Evolutionary conservation across 371 early-diverging fungal species (phyloP).

Genomic region (Mortierella sp.): DNA sequence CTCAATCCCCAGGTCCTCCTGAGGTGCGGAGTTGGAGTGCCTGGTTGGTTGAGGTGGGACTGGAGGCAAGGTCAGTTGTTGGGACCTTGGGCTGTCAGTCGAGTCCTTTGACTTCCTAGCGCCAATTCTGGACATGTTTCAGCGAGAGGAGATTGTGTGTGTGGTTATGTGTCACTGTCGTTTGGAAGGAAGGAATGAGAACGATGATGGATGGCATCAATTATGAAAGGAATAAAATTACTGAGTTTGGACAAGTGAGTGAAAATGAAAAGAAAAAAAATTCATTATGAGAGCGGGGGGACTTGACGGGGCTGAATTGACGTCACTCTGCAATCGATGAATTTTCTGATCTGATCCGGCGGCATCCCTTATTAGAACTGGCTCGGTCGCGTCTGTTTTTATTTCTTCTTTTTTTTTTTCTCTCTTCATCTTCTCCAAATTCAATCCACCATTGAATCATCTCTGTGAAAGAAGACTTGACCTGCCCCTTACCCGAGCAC

Average conservation of each 20-base stretch:
- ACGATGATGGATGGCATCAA: not conserved
- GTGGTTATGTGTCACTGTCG: not conserved
- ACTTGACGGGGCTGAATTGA: too few relatives aligned
- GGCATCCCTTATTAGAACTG: not conserved
- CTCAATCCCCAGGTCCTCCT: constrained; percentile 1
- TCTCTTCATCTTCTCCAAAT: constrained; percentile 4
- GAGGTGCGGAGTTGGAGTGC: not conserved
- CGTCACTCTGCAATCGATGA: not conserved
- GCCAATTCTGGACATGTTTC: constrained; percentile 26
- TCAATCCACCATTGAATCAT: constrained; percentile 9
- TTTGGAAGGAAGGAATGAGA: not conserved
- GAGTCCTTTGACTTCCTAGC: constrained; percentile 18
- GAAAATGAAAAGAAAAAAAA: too few relatives aligned
- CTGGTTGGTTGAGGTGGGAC: not conserved
- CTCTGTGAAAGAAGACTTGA: not conserved
- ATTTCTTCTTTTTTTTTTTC: not conserved
- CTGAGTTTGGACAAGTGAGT: too few relatives aligned
- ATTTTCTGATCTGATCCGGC: not conserved
- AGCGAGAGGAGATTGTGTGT: not conserved
- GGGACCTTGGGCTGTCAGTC: constrained; percentile 3
- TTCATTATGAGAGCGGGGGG: too few relatives aligned
- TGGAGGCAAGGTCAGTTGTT: constrained; percentile 10
- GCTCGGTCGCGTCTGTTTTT: not conserved
- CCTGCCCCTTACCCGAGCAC: not conserved
- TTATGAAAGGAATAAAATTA: not conserved